Conservation (phyloP, 768 basidiomycete species). For the Trametes cubensis region DNA sequence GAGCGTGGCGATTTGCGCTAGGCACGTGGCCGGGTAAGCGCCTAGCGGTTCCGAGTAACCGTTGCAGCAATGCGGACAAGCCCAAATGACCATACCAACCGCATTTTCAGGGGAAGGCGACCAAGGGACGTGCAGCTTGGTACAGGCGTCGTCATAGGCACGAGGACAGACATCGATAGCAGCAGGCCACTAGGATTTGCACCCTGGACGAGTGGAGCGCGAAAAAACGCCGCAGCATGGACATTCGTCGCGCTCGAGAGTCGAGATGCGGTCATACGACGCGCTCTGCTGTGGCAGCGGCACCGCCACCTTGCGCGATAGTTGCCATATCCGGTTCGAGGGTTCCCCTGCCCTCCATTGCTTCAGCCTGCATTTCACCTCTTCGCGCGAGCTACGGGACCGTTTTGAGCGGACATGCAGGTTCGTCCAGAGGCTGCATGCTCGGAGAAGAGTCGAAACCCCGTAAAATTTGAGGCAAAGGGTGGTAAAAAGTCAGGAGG, state of each 20-base stretch:
- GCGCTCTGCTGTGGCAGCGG: not conserved
- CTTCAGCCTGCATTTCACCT: not conserved
- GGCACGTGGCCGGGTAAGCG: conserved; percentile 5
- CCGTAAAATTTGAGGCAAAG: not conserved
- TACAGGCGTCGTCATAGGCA: not conserved
- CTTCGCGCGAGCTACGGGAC: not conserved
- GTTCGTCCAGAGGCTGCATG: not conserved
- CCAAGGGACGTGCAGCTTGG: too few relatives aligned
- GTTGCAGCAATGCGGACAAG: not conserved
- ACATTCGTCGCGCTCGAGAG: not conserved
- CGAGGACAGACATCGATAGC: not conserved
- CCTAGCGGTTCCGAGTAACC: not conserved
- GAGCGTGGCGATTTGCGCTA: not conserved
- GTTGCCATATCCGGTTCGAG: conserved; percentile 7
- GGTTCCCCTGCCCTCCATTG: conserved; percentile 5
- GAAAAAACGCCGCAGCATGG: not conserved
- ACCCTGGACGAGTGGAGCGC: not conserved
- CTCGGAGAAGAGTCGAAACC: not conserved
- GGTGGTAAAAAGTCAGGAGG: not conserved
- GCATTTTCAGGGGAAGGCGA: not conserved
- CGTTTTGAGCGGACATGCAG: not conserved
- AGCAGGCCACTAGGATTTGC: not conserved
- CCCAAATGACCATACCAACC: not conserved
- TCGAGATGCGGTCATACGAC: conserved; percentile 13
- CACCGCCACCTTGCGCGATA: conserved; percentile 19